Evolutionary conservation across 164 flowering plant species (phyloP).

Genomic region (Nelumbo lutea): DNA sequence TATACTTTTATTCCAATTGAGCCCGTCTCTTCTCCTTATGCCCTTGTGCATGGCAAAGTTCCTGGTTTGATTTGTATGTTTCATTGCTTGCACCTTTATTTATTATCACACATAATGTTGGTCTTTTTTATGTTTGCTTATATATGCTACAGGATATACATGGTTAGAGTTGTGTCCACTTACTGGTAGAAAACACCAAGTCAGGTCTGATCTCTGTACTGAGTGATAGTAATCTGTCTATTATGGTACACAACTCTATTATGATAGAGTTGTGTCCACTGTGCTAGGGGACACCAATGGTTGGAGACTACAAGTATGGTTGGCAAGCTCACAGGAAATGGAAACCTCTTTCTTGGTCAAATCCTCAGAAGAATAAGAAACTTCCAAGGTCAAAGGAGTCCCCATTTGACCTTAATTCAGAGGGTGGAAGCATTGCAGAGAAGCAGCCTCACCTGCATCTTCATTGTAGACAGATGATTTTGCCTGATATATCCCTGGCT

Average conservation of each 20-base stretch:
- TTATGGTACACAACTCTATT: not conserved
- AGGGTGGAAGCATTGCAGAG: constrained; percentile 57
- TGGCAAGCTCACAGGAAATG: constrained; percentile 78
- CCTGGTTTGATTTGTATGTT: not conserved
- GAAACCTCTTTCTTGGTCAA: constrained; percentile 28
- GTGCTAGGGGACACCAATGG: constrained; percentile 95
- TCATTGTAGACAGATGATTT: constrained; percentile 69
- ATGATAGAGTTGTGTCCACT: constrained; percentile 84
- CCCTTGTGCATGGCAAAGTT: no score
- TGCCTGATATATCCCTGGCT: constrained; percentile 62
- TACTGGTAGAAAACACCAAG: constrained; percentile 95
- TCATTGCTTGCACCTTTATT: not conserved
- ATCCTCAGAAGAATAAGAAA: constrained; percentile 17
- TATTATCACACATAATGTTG: not conserved
- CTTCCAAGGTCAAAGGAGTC: constrained; percentile 13
- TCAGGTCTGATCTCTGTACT: constrained; percentile 11
- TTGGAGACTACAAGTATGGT: constrained; percentile 95
- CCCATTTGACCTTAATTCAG: constrained; percentile 50
- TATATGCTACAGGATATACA: constrained; percentile 51
- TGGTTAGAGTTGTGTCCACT: constrained; percentile 81
- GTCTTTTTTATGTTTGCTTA: not conserved
- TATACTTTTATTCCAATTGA: no score
- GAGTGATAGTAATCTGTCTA: not conserved
- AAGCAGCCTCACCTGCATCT: constrained; percentile 71
- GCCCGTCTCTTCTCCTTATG: no score